phyloP scores from a whole-genome alignment of 2,329 filamentous ascomycete species.

The Ampelomyces quisqualis region DNA sequence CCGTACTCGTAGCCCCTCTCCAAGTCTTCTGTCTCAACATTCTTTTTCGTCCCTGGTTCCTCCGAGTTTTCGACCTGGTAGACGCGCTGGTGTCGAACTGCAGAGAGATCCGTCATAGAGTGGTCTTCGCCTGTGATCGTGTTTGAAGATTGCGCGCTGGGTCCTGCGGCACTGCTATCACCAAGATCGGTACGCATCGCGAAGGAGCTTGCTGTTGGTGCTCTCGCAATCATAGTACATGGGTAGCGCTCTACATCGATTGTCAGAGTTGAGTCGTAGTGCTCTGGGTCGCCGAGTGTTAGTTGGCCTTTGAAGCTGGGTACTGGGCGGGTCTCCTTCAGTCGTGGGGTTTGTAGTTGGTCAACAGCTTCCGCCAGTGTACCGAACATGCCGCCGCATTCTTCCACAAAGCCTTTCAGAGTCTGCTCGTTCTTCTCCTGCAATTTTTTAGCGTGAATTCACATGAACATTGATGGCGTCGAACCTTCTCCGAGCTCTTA shows the following conservation, averaged over 20 bases:
- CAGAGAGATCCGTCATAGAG: conserved; percentile 54
- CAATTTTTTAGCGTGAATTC: conserved; percentile 13
- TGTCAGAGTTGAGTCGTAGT: conserved; percentile 70
- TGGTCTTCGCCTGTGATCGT: conserved; percentile 49
- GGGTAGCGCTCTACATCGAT: conserved; percentile 93
- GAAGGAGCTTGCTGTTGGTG: conserved; percentile 76
- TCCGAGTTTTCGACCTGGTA: conserved; percentile 79
- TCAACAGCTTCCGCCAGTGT: conserved; percentile 83
- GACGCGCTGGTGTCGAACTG: conserved; percentile 72
- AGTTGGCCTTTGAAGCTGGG: conserved; percentile 77
- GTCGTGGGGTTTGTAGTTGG: conserved; percentile 72
- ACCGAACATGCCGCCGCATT: conserved; percentile 72
- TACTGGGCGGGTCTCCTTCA: conserved; percentile 75
- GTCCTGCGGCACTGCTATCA: conserved; percentile 46
- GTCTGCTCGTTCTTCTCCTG: conserved; percentile 71
- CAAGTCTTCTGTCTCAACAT: conserved; percentile 78
- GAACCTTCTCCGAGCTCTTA: conserved; percentile 70
- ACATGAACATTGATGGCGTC: not conserved
- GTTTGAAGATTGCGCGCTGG: conserved; percentile 55
- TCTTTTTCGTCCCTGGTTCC: conserved; percentile 74
- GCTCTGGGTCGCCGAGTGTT: conserved; percentile 73
- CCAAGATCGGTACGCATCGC: conserved; percentile 55
- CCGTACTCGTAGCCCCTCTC: conserved; percentile 96
- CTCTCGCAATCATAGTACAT: conserved; percentile 73
- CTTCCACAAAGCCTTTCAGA: conserved; percentile 63